Conservation (phyloP, 352 stramenopile species). For the Globisporangium echinulatum region DNA sequence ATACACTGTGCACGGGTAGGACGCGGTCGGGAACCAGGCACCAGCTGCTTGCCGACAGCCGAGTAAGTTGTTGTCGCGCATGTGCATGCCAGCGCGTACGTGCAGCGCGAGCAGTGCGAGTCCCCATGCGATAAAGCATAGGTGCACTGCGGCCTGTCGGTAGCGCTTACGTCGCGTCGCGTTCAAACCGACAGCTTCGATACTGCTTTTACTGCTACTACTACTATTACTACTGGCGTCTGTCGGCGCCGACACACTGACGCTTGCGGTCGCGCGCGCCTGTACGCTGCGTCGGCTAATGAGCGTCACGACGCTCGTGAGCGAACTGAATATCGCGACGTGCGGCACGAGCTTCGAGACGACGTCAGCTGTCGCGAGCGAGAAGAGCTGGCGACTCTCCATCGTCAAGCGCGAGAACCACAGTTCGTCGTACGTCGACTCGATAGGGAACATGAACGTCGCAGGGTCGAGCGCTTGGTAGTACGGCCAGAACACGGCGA, state of each 20-base stretch:
- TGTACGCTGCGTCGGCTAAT: not conserved
- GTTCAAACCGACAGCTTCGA: not conserved
- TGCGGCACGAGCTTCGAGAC: conserved; percentile 20
- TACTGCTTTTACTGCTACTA: not conserved
- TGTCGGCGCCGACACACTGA: no score
- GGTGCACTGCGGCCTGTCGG: not conserved
- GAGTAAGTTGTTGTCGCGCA: not conserved
- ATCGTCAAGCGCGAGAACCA: conserved; percentile 19
- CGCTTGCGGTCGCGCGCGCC: not conserved
- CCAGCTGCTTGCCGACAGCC: not conserved
- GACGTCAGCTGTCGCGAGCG: conserved; percentile 9
- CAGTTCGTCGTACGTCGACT: conserved; percentile 18
- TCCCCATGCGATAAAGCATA: conserved; percentile 9
- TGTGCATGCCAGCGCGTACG: conserved; percentile 2
- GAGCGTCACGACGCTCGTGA: conserved; percentile 3
- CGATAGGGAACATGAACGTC: conserved; percentile 12
- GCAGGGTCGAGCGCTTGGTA: conserved; percentile 9
- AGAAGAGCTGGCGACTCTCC: conserved; percentile 20
- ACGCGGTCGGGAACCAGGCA: conserved; percentile 7
- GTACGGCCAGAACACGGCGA: conserved; percentile 22
- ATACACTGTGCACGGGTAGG: conserved; percentile 9
- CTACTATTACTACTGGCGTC: no score
- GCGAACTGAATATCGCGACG: conserved; percentile 16
- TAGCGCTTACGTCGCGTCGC: conserved; percentile 5
- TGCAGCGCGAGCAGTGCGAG: conserved; percentile 3